phyloP scores from a whole-genome alignment of 2,329 filamentous ascomycete species.

The Lojkania enalia region DNA sequence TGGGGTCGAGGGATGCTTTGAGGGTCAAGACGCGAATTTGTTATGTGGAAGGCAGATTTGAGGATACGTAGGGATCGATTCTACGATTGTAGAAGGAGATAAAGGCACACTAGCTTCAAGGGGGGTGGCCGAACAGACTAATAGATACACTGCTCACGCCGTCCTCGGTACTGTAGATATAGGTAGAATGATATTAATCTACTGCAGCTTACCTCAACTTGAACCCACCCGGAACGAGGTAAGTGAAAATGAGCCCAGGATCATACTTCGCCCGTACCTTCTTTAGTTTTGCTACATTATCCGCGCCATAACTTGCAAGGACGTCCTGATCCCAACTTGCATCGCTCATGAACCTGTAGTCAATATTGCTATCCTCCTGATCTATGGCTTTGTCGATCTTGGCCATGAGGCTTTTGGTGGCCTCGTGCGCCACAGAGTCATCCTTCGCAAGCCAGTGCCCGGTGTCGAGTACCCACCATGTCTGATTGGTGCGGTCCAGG shows the following conservation, averaged over 20 bases:
- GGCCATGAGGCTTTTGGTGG: constrained; percentile 22
- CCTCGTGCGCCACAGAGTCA: constrained; percentile 19
- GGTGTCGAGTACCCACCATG: neutral
- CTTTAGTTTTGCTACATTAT: neutral
- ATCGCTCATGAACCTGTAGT: constrained; percentile 55
- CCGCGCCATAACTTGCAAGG: constrained; percentile 10
- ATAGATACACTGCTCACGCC: constrained; percentile 13
- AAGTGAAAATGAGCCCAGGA: constrained; percentile 13
- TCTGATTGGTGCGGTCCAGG: constrained; percentile 20
- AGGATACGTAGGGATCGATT: constrained; percentile 8
- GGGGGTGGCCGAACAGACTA: too few species aligned
- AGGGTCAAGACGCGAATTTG: neutral
- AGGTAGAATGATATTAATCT: too few species aligned
- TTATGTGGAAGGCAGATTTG: neutral
- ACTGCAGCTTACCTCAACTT: constrained; percentile 16
- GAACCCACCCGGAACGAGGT: constrained; percentile 13
- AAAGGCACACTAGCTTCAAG: too few species aligned
- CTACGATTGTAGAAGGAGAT: too few species aligned
- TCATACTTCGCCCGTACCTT: neutral
- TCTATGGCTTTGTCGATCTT: constrained; percentile 21
- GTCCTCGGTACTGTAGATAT: constrained; percentile 16
- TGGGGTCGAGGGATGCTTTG: neutral
- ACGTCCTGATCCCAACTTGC: constrained; percentile 50
- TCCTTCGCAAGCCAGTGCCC: constrained; percentile 18
- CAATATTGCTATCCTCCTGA: constrained; percentile 21